A percentile compares a stretch with the other conserved stretches of the same genome.
Evolutionary conservation across 345 rosid species (phyloP).

Genomic region (Nephelium lappaceum): DNA sequence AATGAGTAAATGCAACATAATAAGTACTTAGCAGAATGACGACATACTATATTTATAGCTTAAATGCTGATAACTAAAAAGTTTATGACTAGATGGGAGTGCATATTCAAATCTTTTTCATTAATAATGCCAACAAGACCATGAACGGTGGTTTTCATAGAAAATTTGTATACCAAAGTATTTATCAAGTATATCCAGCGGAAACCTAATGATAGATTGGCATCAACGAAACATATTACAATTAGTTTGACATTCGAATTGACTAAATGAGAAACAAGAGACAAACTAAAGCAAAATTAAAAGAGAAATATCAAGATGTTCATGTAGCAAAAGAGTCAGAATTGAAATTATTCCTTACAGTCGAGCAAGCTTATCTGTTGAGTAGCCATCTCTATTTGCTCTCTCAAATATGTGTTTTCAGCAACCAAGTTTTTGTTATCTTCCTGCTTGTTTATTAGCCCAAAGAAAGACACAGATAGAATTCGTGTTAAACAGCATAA

Average conservation of each 20-base stretch:
- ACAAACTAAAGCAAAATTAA: background rate
- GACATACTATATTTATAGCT: no score
- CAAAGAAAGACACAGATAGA: background rate
- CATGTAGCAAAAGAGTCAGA: background rate
- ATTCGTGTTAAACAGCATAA: no score
- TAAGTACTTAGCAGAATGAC: background rate
- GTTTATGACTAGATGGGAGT: no score
- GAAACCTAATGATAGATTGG: background rate
- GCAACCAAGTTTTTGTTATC: conserved; percentile 13
- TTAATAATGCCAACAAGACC: no score
- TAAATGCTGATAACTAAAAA: no score
- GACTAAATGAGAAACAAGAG: no score
- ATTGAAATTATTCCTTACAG: conserved; percentile 20
- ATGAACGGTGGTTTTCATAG: no score
- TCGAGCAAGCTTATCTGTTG: conserved; percentile 22
- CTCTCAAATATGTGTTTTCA: conserved; percentile 17
- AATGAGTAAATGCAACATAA: no score
- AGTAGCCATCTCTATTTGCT: background rate
- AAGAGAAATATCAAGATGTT: background rate
- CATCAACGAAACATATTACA: no score
- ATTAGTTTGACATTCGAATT: no score
- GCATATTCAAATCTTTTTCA: no score
- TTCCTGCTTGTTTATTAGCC: conserved; percentile 11
- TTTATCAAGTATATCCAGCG: background rate
- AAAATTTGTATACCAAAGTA: no score